phyloP scores from a whole-genome alignment of 140 eudicot genomes.

The Cichorium intybus region DNA sequence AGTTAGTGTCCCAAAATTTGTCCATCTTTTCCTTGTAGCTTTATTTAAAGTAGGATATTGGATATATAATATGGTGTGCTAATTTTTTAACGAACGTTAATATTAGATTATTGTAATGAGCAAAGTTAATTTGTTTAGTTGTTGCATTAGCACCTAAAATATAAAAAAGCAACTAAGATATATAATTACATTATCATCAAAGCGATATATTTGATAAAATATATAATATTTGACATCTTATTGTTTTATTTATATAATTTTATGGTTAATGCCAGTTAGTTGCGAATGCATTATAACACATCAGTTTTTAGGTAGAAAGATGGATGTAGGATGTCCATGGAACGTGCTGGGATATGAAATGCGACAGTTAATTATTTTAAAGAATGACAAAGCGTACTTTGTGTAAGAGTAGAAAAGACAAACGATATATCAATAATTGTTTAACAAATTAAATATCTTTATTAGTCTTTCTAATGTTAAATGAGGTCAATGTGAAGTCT shows the following conservation, averaged over 20 bases:
- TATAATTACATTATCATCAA: constrained; percentile 3
- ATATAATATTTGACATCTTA: not conserved
- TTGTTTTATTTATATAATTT: not conserved
- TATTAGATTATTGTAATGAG: not conserved
- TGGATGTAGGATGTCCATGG: not conserved
- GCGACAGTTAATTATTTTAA: not conserved
- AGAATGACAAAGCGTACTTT: not conserved
- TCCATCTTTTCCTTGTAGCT: constrained; percentile 8
- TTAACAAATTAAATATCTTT: too few relatives aligned
- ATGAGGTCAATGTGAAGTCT: too few relatives aligned
- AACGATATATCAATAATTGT: too few relatives aligned
- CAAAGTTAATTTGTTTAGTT: not conserved
- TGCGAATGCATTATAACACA: not conserved
- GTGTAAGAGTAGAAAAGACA: too few relatives aligned
- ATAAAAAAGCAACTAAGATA: not conserved
- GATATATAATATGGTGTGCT: not conserved
- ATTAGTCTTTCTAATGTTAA: too few relatives aligned
- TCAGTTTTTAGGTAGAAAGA: not conserved
- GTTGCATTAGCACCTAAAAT: not conserved
- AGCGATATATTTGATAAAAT: not conserved
- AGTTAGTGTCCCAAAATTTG: constrained; percentile 9
- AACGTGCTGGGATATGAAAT: not conserved
- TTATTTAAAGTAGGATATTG: not conserved
- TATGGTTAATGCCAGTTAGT: not conserved
- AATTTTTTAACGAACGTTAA: not conserved